Evolutionary conservation across 192 early-diverging fungal genomes (phyloP).

Genomic region (Irineochytrium annulatum): DNA sequence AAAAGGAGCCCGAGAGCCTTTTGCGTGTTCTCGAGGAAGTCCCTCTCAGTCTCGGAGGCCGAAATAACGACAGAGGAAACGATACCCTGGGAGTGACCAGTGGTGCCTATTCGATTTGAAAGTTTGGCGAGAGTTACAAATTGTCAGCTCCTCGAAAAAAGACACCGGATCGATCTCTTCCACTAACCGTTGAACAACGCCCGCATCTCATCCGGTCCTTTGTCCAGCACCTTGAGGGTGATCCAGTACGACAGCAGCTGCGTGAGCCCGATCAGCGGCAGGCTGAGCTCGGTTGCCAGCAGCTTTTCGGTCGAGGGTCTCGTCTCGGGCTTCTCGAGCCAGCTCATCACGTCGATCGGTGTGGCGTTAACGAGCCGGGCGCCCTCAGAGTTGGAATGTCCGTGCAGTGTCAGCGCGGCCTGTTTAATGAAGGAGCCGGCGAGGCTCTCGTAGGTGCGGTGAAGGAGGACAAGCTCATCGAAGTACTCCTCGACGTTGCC

Average conservation of each 20-base stretch:
- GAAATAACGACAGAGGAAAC: slow-evolving; percentile 81
- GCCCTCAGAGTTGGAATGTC: slow-evolving; percentile 37
- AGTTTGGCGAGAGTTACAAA: too few species aligned
- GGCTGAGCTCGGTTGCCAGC: slow-evolving; percentile 72
- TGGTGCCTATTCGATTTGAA: slow-evolving; percentile 46
- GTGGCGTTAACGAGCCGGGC: slow-evolving; percentile 32
- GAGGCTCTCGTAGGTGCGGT: slow-evolving; percentile 73
- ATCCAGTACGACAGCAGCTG: slow-evolving; percentile 88
- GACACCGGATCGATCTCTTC: neutral
- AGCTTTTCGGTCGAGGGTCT: slow-evolving; percentile 76
- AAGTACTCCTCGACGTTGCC: slow-evolving; percentile 94
- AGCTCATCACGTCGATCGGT: slow-evolving; percentile 73
- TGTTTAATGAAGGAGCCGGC: slow-evolving; percentile 69
- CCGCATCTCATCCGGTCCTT: slow-evolving; percentile 48
- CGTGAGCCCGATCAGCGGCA: slow-evolving; percentile 86
- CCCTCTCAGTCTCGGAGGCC: slow-evolving; percentile 68
- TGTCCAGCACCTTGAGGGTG: slow-evolving; percentile 59
- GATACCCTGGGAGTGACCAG: slow-evolving; percentile 91
- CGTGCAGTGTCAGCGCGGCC: slow-evolving; percentile 60
- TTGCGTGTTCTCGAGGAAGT: slow-evolving; percentile 69
- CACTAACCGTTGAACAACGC: slow-evolving; percentile 43
- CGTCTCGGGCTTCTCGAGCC: slow-evolving; percentile 74
- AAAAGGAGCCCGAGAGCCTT: slow-evolving; percentile 79
- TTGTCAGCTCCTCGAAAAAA: slow-evolving; percentile 15
- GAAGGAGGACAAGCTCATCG: slow-evolving; percentile 79